Conservation (phyloP, 2,329 filamentous ascomycete genomes). For the Pseudocercospora cruenta region DNA sequence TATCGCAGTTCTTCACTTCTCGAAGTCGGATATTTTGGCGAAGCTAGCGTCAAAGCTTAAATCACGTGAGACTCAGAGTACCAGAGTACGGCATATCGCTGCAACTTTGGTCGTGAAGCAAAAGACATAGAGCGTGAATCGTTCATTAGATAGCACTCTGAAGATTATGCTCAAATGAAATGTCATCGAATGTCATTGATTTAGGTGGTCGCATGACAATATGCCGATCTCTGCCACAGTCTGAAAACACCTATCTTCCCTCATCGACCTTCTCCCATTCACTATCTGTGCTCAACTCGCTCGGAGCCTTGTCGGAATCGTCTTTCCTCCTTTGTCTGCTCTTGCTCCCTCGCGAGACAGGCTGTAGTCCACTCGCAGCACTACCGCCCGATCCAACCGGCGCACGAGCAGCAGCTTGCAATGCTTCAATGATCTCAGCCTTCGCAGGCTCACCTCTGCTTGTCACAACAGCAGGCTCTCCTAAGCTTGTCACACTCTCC, state of each 20-base stretch:
- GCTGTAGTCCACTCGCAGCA: conserved; percentile 20
- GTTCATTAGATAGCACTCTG: not conserved
- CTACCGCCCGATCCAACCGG: conserved; percentile 9
- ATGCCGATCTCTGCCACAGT: not conserved
- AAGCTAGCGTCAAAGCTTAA: not conserved
- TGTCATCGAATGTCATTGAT: conserved; percentile 3
- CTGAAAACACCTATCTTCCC: conserved; percentile 53
- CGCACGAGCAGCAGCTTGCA: conserved; percentile 1
- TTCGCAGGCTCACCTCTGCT: conserved; percentile 14
- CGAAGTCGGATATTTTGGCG: not conserved
- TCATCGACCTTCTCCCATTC: conserved; percentile 97
- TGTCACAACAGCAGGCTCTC: conserved; percentile 14
- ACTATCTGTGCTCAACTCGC: conserved; percentile 72
- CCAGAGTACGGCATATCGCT: not conserved
- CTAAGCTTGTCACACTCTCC: conserved; percentile 19
- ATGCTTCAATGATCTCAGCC: not conserved
- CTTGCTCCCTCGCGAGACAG: conserved; percentile 9
- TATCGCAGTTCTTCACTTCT: not conserved
- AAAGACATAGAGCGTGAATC: not conserved
- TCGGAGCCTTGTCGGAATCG: conserved; percentile 32
- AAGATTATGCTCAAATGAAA: not conserved
- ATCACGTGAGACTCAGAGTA: not conserved
- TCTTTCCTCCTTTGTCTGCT: conserved; percentile 30
- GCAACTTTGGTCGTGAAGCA: not conserved
- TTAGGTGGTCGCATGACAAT: conserved; percentile 1